Base-by-base conservation (phyloP, 352 stramenopile species). In the Phytophthora pseudosyringae region DNA sequence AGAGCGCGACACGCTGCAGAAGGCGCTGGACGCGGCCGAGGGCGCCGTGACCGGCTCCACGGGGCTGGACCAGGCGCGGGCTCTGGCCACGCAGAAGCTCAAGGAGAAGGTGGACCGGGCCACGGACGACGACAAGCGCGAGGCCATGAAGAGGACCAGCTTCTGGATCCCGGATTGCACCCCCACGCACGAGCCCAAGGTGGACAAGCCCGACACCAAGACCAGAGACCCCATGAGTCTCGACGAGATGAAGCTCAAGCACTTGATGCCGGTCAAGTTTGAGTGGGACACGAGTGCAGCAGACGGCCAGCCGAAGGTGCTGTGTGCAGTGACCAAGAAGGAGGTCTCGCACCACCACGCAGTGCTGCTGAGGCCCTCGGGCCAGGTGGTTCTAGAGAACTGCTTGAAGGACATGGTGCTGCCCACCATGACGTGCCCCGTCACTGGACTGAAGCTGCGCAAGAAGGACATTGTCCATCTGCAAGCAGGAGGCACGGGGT, bases 121-220 rank as follows among this genome's bases (percentile, higher is more conserved):
- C 43, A 91, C 76, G 4, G 81, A 91, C 32, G 79, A 89, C 8
- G 88, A 78, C 13, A 92, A 91, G 71, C 73, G 84, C 15, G 67
- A 82, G 18, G 86, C 84, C 28, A 91, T 96, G 79, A 91, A 91
- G 69, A 76, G 70, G 44, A 94, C 86, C 32, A 93, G 83, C 61
- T 96, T 89, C 59, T 96, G 88, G 88, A 93, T 96, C 56, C 88
- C 88, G 3, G 88, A 93, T 47, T 92, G 83, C 64, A 93, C 88
- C 12, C 88, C 88, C 4, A 75, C 55, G 44, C 73, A 83, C 18
- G 78, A 90, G 31, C 58, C 33, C 6, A 81, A 61, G 26, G 60
- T 93, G 41, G 71, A 70, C 25, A 78, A 81, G 21, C 88, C 88
- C 0, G 86, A 94, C 64, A 82, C 71, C 5, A 88, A 88, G 66